These are phyloP conservation scores for Chrysanthemum makinoi DNA, from an alignment of 129 eudicot genomes.

Conservation along the genomic window DNA sequence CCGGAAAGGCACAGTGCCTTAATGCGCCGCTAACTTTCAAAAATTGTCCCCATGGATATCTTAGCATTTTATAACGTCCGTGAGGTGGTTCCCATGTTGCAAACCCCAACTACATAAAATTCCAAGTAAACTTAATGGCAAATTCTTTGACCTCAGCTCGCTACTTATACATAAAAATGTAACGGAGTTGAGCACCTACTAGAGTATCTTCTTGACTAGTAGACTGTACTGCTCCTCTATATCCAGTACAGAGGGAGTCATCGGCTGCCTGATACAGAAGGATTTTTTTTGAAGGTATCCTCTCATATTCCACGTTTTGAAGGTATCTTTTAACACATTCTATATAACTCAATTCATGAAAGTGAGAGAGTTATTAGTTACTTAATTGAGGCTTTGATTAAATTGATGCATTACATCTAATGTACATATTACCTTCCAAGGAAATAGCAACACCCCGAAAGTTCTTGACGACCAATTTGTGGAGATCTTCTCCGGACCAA, in stretches of 20 bases:
- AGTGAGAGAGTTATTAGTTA: background rate
- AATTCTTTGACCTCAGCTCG: background rate
- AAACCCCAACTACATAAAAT: slow-evolving; percentile 52
- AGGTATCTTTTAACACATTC: slow-evolving; percentile 72
- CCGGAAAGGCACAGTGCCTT: slow-evolving; percentile 85
- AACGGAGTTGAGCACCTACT: slow-evolving; percentile 32
- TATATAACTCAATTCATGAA: slow-evolving; percentile 11
- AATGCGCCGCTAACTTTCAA: slow-evolving; percentile 84
- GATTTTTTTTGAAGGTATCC: slow-evolving; percentile 78
- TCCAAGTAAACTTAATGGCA: background rate
- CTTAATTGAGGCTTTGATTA: background rate
- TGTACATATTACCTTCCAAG: slow-evolving; percentile 58
- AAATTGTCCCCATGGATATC: slow-evolving; percentile 76
- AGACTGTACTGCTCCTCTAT: slow-evolving; percentile 74
- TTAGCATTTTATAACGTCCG: slow-evolving; percentile 68
- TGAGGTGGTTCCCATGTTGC: slow-evolving; percentile 97
- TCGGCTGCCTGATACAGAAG: slow-evolving; percentile 76
- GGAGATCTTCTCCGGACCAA: slow-evolving; percentile 95
- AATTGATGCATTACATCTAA: too few species aligned
- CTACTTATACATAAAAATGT: background rate
- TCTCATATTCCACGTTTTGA: slow-evolving; percentile 58
- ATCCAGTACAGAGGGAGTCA: slow-evolving; percentile 76
- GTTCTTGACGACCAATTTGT: slow-evolving; percentile 81
- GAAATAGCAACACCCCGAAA: slow-evolving; percentile 82
- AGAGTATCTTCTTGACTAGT: slow-evolving; percentile 79